Evolutionary conservation across 352 stramenopile genomes (phyloP), one percentile per base, ranked within the genome.

Genomic region (Globisporangium emineosum): DNA sequence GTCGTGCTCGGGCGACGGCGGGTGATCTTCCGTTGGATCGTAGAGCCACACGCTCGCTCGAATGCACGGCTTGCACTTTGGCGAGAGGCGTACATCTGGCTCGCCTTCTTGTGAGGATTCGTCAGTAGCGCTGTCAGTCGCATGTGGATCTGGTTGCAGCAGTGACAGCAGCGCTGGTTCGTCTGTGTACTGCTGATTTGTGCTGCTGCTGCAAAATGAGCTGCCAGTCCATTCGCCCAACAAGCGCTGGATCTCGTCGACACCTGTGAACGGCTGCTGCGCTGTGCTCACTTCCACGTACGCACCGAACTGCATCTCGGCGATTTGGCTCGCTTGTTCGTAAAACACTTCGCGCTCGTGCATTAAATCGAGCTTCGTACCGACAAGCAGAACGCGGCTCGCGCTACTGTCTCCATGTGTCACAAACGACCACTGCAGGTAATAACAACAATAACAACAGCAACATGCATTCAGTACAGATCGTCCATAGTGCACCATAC

Each of bases 21-120:
- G 55, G 21, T 80, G 70, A 49, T 64, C 62, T 58, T 93, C 79
- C 3, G 67, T 86, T 25, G 81, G 78, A 67, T 92, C 80, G 59
- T 87, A 90, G 1, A 90, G 69, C 81, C 78, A 89, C 37, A 88
- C 68, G 61, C 76, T 83, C 27, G 73, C 71, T 19, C 56, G 83
- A 12, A 79, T 65, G 55, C 67, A 69, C 21, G 68, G 65, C 33
- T 62, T 68, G 40, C 53, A 73, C 40, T 65, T 66, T 1, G 63
- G 49, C 62, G 64, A 67, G 45, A 37, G 69, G 66, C 15, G 72
- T 72, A 35, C 54, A 9, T 57, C 25, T 23, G 30, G 15, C 33
- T 29, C 3, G 15, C 35, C 50, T 37, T 29, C 23, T 21, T 55
- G 23, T 21, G 49, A 29, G 25, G 25, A 56, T 58, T 75, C 55